These are phyloP conservation scores for Malassezia nana DNA, from an alignment of 1,284 basidiomycete genomes.

Conservation along the genomic window DNA sequence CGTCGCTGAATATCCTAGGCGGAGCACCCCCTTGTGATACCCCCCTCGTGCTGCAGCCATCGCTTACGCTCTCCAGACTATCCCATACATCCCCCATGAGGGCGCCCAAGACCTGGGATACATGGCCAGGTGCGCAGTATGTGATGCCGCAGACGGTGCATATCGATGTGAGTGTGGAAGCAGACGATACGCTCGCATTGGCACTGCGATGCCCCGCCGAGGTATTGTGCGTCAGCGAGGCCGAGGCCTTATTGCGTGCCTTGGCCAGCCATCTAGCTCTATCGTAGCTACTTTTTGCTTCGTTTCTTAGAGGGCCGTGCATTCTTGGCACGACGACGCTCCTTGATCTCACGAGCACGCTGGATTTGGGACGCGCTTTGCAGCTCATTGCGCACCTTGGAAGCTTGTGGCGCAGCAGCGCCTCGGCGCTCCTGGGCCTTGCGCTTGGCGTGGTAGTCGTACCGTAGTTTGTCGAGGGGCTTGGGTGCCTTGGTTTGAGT, in stretches of 20 bases:
- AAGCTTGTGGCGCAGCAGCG: slow-evolving; percentile 15
- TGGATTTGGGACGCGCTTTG: slow-evolving; percentile 35
- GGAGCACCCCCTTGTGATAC: neutral
- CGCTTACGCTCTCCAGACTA: neutral
- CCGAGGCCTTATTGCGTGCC: neutral
- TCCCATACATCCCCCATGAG: neutral
- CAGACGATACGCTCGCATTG: slow-evolving; percentile 2
- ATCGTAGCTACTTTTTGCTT: neutral
- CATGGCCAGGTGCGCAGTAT: slow-evolving; percentile 1
- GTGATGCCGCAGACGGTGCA: neutral
- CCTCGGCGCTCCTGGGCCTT: slow-evolving; percentile 26
- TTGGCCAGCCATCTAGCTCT: neutral
- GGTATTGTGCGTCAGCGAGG: neutral
- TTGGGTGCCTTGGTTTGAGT: slow-evolving; percentile 31
- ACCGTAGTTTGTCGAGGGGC: slow-evolving; percentile 18
- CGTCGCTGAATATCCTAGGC: slow-evolving; percentile 23
- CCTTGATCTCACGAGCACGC: slow-evolving; percentile 28
- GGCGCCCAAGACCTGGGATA: neutral
- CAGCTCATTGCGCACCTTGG: slow-evolving; percentile 27
- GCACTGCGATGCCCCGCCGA: slow-evolving; percentile 10
- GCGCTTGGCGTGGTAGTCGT: slow-evolving; percentile 22
- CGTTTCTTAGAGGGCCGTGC: slow-evolving; percentile 27
- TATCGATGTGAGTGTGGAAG: slow-evolving; percentile 5
- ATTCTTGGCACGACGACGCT: slow-evolving; percentile 38
- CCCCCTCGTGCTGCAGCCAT: neutral